Conservation (phyloP, 176 grass and related monocot genomes). For the Hordeum vulgare region MorexV3_pseudomolecules_assembly NC_058522.1:403785233-403785732, state of each 20-base stretch:
- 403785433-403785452: neutral
- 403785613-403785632: neutral
- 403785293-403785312: slow-evolving; percentile 10
- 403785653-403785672: slow-evolving; percentile 9
- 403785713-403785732: slow-evolving; percentile 53
- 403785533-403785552: slow-evolving; percentile 44
- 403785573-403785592: neutral
- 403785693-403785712: neutral
- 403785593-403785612: slow-evolving; percentile 10
- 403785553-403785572: slow-evolving; percentile 61
- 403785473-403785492: slow-evolving; percentile 66
- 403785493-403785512: slow-evolving; percentile 79
- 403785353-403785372: slow-evolving; percentile 5
- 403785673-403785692: neutral
- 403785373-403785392: neutral
- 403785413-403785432: neutral
- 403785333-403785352: neutral
- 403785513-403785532: slow-evolving; percentile 78
- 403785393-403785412: neutral
- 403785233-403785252: neutral
- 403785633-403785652: neutral
- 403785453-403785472: slow-evolving; percentile 47
- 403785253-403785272: slow-evolving; percentile 20
- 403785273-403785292: neutral
- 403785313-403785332: neutral